phyloP scores from a whole-genome alignment of 768 basidiomycete genomes.

The Rhizopogon rudus region DNA sequence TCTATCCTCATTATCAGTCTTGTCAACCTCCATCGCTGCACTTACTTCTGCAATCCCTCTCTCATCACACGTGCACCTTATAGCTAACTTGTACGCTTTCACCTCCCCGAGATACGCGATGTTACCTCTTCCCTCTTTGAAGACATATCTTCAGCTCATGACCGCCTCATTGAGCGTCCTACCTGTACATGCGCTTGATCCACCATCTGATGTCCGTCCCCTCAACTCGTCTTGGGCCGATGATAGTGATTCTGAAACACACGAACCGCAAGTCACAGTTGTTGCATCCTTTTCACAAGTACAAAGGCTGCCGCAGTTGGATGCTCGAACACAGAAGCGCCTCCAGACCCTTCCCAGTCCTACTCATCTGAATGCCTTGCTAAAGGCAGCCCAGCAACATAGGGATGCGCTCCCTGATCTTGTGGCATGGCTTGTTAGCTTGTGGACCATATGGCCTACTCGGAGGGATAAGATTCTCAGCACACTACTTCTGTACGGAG shows the following conservation, averaged over 20 bases:
- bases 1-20: conserved; percentile 32
- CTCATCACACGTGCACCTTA: conserved; percentile 46
- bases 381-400: conserved; percentile 38
- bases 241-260: conserved; percentile 39
- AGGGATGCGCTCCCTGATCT: conserved; percentile 40
- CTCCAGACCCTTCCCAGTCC: conserved; percentile 51
- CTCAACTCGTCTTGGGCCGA: conserved; percentile 14
- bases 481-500: conserved; percentile 43
- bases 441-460: conserved; percentile 58
- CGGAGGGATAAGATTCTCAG: conserved; percentile 55
- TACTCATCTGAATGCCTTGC: conserved; percentile 49
- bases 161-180: conserved; percentile 46
- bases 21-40: conserved; percentile 24
- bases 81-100: conserved; percentile 71
- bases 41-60: conserved; percentile 28
- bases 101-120: conserved; percentile 54
- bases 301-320: conserved; percentile 38
- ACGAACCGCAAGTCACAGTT: conserved; percentile 26
- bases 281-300: conserved; percentile 31
- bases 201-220: conserved; percentile 19
- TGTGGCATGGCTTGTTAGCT: conserved; percentile 51
- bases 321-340: conserved; percentile 58
- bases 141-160: conserved; percentile 50
- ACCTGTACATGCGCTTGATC: conserved; percentile 50
- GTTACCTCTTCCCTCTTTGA: conserved; percentile 41